Percentiles rank a stretch among this genome's conserved stretches.
phyloP scores from a whole-genome alignment of 768 basidiomycete species.

The Rhizopogon vulgaris region DNA sequence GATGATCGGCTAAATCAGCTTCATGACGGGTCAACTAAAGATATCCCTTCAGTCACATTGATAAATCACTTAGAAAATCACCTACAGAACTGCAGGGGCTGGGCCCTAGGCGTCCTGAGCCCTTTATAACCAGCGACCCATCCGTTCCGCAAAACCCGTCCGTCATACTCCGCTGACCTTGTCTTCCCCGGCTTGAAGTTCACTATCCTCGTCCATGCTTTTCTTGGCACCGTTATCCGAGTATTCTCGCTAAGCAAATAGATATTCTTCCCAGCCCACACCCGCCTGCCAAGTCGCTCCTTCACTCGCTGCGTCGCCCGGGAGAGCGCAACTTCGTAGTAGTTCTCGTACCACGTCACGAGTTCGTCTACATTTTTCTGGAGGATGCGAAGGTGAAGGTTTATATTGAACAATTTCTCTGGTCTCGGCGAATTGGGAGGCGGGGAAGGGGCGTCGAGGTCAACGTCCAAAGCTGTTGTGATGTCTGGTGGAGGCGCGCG shows the following conservation, averaged over 20 bases:
- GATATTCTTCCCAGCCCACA: constrained; percentile 56
- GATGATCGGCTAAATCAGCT: background rate
- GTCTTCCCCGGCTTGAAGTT: constrained; percentile 30
- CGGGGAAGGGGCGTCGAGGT: constrained; percentile 22
- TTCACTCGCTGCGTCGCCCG: constrained; percentile 60
- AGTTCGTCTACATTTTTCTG: constrained; percentile 49
- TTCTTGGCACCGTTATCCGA: constrained; percentile 34
- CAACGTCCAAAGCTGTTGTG: constrained; percentile 8
- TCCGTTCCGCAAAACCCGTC: background rate
- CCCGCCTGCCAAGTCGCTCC: constrained; percentile 72
- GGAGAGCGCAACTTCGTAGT: constrained; percentile 37
- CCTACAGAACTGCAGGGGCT: constrained; percentile 1
- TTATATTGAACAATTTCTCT: constrained; percentile 37
- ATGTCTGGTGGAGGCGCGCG: constrained; percentile 16
- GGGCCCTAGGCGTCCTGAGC: background rate
- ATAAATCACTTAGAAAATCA: background rate
- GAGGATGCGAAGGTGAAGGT: constrained; percentile 53
- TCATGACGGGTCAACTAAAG: constrained; percentile 1
- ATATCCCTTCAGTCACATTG: background rate
- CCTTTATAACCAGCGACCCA: background rate
- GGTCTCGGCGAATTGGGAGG: constrained; percentile 14
- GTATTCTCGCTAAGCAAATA: constrained; percentile 34
- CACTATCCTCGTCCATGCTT: constrained; percentile 46
- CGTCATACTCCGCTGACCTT: background rate
- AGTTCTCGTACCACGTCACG: constrained; percentile 30